These are phyloP conservation scores for Neurospora tetrasperma DNA, from an alignment of 495 filamentous ascomycete genomes.

Conservation along the genomic window DNA sequence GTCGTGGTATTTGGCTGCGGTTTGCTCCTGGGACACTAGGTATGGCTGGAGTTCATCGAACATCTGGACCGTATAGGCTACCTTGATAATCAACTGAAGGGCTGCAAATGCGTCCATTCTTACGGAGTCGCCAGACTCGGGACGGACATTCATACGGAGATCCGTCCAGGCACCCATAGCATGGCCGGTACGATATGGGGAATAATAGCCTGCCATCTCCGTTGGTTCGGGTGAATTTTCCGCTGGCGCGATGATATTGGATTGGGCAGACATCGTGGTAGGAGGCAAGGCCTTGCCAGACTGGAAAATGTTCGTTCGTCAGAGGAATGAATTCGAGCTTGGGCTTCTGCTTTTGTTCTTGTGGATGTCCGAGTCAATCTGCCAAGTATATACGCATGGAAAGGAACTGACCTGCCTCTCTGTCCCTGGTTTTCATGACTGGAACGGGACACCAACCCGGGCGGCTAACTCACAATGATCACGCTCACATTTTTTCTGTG, in stretches of 20 bases:
- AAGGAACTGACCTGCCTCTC: neutral
- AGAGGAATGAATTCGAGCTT: neutral
- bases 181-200: neutral
- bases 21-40: neutral
- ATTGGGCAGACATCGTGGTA: neutral
- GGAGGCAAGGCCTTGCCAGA: neutral
- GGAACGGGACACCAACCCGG: neutral
- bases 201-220: neutral
- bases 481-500: neutral
- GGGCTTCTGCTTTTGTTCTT: neutral
- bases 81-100: neutral
- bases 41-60: neutral
- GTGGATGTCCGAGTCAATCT: neutral
- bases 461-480: neutral
- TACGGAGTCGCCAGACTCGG: neutral
- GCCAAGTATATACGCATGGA: neutral
- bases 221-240: neutral
- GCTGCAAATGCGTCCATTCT: neutral
- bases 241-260: neutral
- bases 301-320: neutral
- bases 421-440: neutral
- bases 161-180: neutral
- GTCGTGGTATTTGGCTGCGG: neutral
- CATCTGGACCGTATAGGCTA: neutral
- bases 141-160: neutral